Conservation (phyloP, 2,329 filamentous ascomycete genomes). For the Cryoendolithus antarcticus region DNA sequence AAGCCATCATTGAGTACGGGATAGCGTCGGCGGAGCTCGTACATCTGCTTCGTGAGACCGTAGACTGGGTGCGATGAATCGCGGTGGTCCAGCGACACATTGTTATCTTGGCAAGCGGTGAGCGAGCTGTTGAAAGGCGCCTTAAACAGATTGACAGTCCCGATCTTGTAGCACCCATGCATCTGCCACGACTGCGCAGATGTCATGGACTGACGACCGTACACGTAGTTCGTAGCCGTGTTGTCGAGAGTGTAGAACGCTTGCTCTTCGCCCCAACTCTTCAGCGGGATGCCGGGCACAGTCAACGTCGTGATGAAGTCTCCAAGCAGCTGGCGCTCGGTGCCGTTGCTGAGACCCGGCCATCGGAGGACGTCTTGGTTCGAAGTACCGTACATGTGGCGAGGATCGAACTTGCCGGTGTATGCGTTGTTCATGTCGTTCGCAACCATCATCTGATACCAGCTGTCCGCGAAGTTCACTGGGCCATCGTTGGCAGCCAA, state of each 20-base stretch:
- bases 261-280: conserved; percentile 55
- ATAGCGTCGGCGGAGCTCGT: conserved; percentile 45
- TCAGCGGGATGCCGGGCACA: conserved; percentile 47
- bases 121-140: conserved; percentile 44
- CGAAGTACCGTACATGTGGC: conserved; percentile 52
- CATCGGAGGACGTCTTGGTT: conserved; percentile 57
- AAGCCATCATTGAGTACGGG: conserved; percentile 50
- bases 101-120: conserved; percentile 44
- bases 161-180: conserved; percentile 50
- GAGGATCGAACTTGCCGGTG: conserved; percentile 49
- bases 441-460: conserved; percentile 44
- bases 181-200: conserved; percentile 49
- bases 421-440: conserved; percentile 50
- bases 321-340: conserved; percentile 44
- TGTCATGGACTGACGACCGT: conserved; percentile 50
- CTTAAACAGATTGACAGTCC: conserved; percentile 43
- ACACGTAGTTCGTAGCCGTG: conserved; percentile 52
- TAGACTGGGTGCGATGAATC: conserved; percentile 50
- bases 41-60: conserved; percentile 50
- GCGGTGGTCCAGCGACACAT: conserved; percentile 47
- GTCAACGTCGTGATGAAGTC: conserved; percentile 49
- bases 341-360: conserved; percentile 46
- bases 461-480: conserved; percentile 41
- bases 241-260: conserved; percentile 52
- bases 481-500: conserved; percentile 43